Conservation (phyloP, 768 basidiomycete species). For the Tulasnella sp. region DNA sequence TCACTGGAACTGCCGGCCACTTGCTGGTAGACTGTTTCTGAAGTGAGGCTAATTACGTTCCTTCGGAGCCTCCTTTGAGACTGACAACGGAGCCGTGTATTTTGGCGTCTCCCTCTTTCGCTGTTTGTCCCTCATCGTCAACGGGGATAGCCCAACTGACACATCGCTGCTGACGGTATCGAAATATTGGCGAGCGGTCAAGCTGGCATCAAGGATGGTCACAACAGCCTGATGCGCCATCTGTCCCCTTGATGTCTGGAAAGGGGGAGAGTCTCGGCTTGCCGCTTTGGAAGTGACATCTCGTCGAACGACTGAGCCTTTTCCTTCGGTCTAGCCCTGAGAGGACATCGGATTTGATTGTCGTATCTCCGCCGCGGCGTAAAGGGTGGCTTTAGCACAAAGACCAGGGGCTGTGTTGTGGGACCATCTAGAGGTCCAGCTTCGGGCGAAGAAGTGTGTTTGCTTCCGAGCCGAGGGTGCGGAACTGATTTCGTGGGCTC, state of each 20-base stretch:
- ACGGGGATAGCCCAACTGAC: constrained; percentile 49
- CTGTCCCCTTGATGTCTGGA: too few species aligned
- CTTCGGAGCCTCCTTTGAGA: constrained; percentile 1
- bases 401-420: background rate
- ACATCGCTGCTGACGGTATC: constrained; percentile 55
- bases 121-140: constrained; percentile 35
- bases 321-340: too few species aligned
- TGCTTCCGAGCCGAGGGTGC: background rate
- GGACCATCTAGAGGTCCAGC: background rate
- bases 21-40: background rate
- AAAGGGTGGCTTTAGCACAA: background rate
- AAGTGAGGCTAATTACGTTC: constrained; percentile 4
- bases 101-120: background rate
- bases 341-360: too few species aligned
- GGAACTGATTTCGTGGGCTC: background rate
- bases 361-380: background rate
- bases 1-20: background rate
- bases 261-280: too few species aligned
- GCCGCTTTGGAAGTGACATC: too few species aligned
- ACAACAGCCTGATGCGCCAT: constrained; percentile 61
- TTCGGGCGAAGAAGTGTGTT: background rate
- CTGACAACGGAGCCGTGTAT: constrained; percentile 11
- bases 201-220: constrained; percentile 66
- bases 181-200: constrained; percentile 64
- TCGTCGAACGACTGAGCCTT: too few species aligned